Percentiles rank a stretch among this genome's conserved stretches.
phyloP scores from a whole-genome alignment of 2,329 filamentous ascomycete species.

The Leptosphaerulina australis region DNA sequence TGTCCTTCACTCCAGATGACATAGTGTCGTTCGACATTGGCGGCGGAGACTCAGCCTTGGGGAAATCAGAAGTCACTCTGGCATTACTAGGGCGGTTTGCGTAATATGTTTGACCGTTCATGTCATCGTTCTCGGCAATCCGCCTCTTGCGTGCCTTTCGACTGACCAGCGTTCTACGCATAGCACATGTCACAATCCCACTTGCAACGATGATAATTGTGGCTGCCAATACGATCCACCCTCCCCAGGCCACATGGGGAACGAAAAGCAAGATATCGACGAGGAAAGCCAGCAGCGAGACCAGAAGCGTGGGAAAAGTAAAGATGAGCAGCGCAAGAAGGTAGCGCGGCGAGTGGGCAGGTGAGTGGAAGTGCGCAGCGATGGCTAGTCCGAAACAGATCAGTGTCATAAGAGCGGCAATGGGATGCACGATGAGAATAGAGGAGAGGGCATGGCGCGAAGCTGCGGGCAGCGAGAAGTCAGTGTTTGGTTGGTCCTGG shows the following conservation, averaged over 20 bases:
- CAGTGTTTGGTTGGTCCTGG: conserved; percentile 51
- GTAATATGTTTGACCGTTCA: conserved; percentile 95
- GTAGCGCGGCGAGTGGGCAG: conserved; percentile 88
- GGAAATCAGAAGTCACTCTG: conserved; percentile 47
- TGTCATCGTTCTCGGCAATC: conserved; percentile 92
- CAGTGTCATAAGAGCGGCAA: conserved; percentile 84
- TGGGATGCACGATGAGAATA: conserved; percentile 89
- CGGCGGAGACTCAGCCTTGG: conserved; percentile 61
- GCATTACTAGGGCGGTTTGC: conserved; percentile 50
- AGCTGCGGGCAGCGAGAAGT: conserved; percentile 69
- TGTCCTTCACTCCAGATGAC: conserved; percentile 59
- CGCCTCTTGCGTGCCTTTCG: conserved; percentile 91
- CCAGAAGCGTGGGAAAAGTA: conserved; percentile 80
- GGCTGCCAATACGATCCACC: conserved; percentile 88
- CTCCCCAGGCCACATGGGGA: conserved; percentile 91
- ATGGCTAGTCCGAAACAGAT: conserved; percentile 81
- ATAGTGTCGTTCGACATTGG: conserved; percentile 61
- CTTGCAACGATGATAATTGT: conserved; percentile 83
- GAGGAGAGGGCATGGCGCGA: conserved; percentile 75
- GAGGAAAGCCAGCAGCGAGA: conserved; percentile 85
- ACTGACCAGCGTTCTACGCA: conserved; percentile 89
- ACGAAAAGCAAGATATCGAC: conserved; percentile 95
- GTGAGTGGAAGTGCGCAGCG: conserved; percentile 82
- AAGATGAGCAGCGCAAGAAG: conserved; percentile 85
- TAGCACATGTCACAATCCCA: conserved; percentile 87